These are phyloP conservation scores for Aphanoascus verrucosus DNA, from an alignment of 2,329 filamentous ascomycete genomes.

Conservation along the genomic window DNA sequence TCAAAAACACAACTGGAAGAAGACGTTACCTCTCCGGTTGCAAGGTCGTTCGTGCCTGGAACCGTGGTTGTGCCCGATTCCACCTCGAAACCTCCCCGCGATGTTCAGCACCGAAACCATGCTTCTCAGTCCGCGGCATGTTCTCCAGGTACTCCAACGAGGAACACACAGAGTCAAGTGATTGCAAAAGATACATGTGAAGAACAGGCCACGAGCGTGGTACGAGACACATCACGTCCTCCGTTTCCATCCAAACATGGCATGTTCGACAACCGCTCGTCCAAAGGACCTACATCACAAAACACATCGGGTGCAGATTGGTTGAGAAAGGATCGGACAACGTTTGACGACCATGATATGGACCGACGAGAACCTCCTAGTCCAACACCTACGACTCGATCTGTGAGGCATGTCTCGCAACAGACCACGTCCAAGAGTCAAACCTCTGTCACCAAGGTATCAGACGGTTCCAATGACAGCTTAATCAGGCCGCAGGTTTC, in stretches of 20 bases:
- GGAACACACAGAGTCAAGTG: neutral
- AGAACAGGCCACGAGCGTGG: neutral
- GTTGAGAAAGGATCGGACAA: constrained; percentile 12
- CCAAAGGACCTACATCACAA: neutral
- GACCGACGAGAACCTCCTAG: constrained; percentile 9
- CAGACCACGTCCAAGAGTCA: constrained; percentile 9
- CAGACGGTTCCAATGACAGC: too few relatives aligned
- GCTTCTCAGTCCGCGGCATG: neutral
- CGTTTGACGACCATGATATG: neutral
- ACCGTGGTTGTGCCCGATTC: neutral
- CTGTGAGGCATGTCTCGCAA: constrained; percentile 4
- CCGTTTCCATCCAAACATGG: neutral
- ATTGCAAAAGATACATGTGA: neutral
- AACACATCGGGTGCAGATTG: neutral
- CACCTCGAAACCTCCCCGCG: neutral
- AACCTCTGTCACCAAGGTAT: neutral
- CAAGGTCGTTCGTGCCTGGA: neutral
- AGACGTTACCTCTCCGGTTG: neutral
- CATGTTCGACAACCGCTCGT: neutral
- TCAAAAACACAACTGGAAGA: neutral
- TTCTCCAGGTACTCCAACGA: neutral
- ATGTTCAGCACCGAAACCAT: neutral
- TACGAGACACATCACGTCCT: neutral
- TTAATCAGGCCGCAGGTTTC: neutral
- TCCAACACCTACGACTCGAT: constrained; percentile 13